phyloP scores from a whole-genome alignment of 805 yeast species.

The Brettanomyces custersianus region DNA sequence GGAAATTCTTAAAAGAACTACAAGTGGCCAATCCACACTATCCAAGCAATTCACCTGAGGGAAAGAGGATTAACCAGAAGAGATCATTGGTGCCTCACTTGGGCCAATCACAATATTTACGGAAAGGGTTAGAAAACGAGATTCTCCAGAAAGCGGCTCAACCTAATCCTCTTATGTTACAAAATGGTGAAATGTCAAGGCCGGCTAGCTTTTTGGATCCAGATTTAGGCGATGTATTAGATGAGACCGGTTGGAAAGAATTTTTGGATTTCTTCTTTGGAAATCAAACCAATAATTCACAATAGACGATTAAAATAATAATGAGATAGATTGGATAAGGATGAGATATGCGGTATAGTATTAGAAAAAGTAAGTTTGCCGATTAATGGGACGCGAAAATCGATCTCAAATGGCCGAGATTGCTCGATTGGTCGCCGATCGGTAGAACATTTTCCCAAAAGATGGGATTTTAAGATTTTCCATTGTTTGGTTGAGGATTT shows the following conservation, averaged over 20 bases:
- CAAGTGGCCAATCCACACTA: conserved; percentile 5
- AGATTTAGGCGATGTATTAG: conserved; percentile 8
- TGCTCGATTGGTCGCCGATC: no score
- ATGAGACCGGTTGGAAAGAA: conserved; percentile 22
- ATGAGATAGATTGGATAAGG: no score
- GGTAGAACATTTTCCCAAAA: no score
- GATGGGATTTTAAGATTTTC: no score
- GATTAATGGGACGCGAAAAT: no score
- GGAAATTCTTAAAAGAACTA: conserved; percentile 7
- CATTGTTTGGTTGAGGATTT: no score
- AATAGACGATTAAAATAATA: no score
- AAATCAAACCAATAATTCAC: no score
- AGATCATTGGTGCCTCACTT: conserved; percentile 1
- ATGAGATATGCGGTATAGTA: no score
- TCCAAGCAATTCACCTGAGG: neutral
- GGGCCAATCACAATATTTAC: conserved; percentile 2
- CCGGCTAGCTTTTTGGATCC: conserved; percentile 2
- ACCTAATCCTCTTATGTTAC: neutral
- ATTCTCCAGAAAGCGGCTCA: no score
- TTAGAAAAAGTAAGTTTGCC: no score
- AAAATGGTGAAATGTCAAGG: neutral
- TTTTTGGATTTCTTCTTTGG: conserved; percentile 20
- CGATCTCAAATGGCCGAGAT: no score
- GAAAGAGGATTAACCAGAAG: neutral
- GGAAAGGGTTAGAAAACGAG: neutral